Evolutionary conservation across 345 rosid species (phyloP), one percentile per base, ranked within the genome.

Genomic region (Erodium maritimum): DNA sequence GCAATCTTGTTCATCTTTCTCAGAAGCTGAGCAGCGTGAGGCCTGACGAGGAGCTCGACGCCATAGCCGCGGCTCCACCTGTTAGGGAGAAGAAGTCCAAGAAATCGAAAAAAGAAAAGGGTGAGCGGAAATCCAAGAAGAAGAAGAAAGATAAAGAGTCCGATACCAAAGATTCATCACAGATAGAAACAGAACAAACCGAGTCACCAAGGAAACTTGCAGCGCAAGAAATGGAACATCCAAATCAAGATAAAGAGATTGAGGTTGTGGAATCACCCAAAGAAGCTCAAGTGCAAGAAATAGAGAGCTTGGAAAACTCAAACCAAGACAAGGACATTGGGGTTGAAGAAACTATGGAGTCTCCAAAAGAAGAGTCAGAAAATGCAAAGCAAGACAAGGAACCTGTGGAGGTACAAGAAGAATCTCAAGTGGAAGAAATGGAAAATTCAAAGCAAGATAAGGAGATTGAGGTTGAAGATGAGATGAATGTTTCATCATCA

Each of bases 1-100:
- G 65, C 53, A 81, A 78, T 73, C 76, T 82, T 0, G 82, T 71
- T 60, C 78, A 66, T 64, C 70, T 84, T 59, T 75, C 79, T 4
- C 73, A 76, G 51, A 81, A 68, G 57, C 45, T 82, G 68, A 61
- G 65, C 23, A 57, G 19, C 48, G 63, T 77, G 33, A 79, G 71
- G 67, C 66, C 75, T 14, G 89, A 82, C 60, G 48, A 42, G 48
- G 48, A 42, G 48, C 48, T 42, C 14, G 48, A 42, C 1, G 48
- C 16, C 48, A 29, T 29, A 29, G 48, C 16, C 3, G 48, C 14
- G 12, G 48, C 48, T 42, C 48, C 48, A 10, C 48, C 48, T 10
- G 14, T 42, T 7, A 42, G 17, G 12, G 48, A 42, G 12, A 42
- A 42, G 48, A 42, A 42, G 48, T 14, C 48, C 11, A 42, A 42